Evolutionary conservation across 148 eudicot genomes (phyloP).

Genomic region (Vaccinium myrtillus): DNA sequence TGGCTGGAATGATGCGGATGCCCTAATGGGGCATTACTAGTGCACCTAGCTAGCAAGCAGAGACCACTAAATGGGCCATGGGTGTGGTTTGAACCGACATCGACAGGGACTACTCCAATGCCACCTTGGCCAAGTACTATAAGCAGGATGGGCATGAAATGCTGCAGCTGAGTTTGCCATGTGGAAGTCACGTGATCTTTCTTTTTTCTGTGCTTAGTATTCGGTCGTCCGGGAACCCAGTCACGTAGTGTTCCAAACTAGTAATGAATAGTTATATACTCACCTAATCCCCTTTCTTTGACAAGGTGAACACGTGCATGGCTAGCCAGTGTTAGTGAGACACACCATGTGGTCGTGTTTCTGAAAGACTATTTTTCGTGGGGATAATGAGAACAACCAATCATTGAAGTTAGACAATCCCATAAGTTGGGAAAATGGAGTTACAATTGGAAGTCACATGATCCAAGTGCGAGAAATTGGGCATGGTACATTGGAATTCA

Average conservation of each 20-base stretch:
- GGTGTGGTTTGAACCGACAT: not conserved
- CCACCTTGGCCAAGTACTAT: not conserved
- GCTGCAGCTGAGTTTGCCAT: not conserved
- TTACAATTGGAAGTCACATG: not conserved
- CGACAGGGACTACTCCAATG: not conserved
- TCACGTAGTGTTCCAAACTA: not conserved
- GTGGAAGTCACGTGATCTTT: not conserved
- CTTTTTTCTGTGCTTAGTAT: not conserved
- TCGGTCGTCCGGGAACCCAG: not conserved
- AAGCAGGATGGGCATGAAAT: not conserved
- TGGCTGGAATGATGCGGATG: not conserved
- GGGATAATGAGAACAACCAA: not conserved
- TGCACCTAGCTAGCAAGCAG: too few relatives aligned
- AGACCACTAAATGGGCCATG: not conserved
- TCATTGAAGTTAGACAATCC: too few relatives aligned
- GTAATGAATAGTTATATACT: too few relatives aligned
- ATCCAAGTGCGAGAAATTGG: not conserved
- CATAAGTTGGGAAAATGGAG: not conserved
- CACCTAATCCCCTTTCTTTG: too few relatives aligned
- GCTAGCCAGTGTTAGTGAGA: not conserved
- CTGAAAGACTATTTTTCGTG: not conserved
- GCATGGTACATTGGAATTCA: not conserved
- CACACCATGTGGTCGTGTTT: not conserved
- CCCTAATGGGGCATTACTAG: not conserved
- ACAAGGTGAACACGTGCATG: not conserved